Base-by-base conservation (phyloP, 176 grass and related monocot species). In the Panicum miliaceum region DNA sequence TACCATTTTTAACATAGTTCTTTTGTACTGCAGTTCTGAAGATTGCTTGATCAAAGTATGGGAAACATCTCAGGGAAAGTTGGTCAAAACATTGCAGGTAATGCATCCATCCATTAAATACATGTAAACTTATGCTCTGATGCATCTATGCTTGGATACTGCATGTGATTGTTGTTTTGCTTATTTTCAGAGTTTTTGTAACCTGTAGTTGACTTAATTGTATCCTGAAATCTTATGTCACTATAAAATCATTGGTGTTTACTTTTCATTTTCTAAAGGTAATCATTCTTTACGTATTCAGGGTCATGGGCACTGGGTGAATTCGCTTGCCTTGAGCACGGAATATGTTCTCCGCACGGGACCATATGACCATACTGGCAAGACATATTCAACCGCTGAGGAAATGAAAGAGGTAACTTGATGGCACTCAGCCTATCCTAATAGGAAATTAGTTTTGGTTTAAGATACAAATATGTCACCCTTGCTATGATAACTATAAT, bases 261-360 rank as follows among this genome's bases (percentile, higher is more conserved):
- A 4, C 40, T 45, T 19, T 57, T 48, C n/a, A 40, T 60, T 71
- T 68, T 47, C 27, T 14, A 25, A 74, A 38, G 43, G 13, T 83
- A 41, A 41, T 77, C 38, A 18, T 63, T 15, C 37, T 68, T 47
- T 82, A 32, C 26, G 10, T 94, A 46, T 57, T 73, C 76, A 97
- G 93, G 96, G 96, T 32, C 96, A 98, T 71, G 96, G 96, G 12
- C 96, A 98, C 86, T 98, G 96, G 96, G 91, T 98, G 73, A 98
- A 98, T 95, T 93, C 96, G 0, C 85, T 98, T 66, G 96, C 96
- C 45, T 88, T 98, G 85, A 98, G 93, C 85, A 95, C 96, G 19
- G 96, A 98, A 84, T 98, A 95, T 88, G 91, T 95, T 88, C 91
- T 98, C n/a, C 87, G 96, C n/a, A 95, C 93, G 48, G 96, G 96